Evolutionary conservation across 2,329 filamentous ascomycete genomes (phyloP), one percentile per base, ranked within the genome.

Genomic region (Penicillium sp.): DNA sequence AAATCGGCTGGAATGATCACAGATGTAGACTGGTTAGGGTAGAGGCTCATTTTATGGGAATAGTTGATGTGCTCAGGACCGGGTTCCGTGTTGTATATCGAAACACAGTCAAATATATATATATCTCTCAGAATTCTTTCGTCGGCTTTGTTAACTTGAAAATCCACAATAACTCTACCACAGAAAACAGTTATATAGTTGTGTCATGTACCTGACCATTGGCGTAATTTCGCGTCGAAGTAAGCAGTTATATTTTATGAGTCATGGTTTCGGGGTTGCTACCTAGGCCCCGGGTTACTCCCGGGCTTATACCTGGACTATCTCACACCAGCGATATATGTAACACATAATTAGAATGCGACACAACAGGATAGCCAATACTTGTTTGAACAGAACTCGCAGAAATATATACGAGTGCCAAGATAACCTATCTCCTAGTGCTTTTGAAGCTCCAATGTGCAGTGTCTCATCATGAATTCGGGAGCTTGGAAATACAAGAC

Each of bases 1-100:
- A 46, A 26, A 6, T 31, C 35, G 3, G 43, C 53, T 18, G 60
- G 61, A 2, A 64, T n/a, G 4, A 63, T 54, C 24, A 61, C 62
- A 31, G 35, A 38, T n/a, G 46, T 53, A 16, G 47, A 22, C 42
- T 64, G 60, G 13, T 54, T 32, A 4, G 60, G 58, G 32, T 59
- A 64, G 26, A 65, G 11, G 4, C 43, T 49, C 16, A 53, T 44
- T 29, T 56, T 57, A 16, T 34, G 38, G 14, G 32, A 16, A 24
- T n/a, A 18, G 18, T 16, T 16, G 32, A 10, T 18, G 34, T 11
- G 7, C n/a, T 49, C 20, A 11, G 22, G 24, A 14, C 8, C 3
- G 9, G 2, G 4, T 2, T 32, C 20, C 8, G 18, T 24, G 29
- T 46, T 34, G 8, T 22, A 34, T 46, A n/a, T 4, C 2, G 14